Conservation (phyloP, 257 asterid genomes). For the Primulina huaijiensis region DNA sequence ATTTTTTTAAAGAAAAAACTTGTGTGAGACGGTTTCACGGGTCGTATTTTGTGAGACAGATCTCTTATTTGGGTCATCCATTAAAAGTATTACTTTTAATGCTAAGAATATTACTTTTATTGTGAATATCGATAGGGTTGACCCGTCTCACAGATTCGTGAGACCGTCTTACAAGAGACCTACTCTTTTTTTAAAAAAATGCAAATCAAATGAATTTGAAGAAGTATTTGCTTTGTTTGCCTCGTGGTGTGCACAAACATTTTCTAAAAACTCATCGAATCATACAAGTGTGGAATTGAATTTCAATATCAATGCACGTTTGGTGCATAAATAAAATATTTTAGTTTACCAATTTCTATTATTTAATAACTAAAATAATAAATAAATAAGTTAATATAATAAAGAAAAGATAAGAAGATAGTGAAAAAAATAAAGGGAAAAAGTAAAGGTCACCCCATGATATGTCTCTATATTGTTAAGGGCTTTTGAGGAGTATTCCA, state of each 20-base stretch:
- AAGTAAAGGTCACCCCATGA: conserved; percentile 25
- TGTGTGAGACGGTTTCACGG: too few species aligned
- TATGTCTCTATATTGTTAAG: conserved; percentile 13
- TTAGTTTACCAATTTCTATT: background rate
- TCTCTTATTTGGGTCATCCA: too few species aligned
- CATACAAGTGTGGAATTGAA: conserved; percentile 23
- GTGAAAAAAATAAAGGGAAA: background rate
- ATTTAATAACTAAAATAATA: background rate
- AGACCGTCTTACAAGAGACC: too few species aligned
- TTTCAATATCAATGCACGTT: conserved; percentile 28
- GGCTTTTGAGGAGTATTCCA: conserved; percentile 21
- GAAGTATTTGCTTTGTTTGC: background rate
- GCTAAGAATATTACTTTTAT: too few species aligned
- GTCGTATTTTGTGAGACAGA: too few species aligned
- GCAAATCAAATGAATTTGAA: background rate
- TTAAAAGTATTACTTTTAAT: too few species aligned
- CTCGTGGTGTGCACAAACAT: background rate
- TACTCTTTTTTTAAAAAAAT: too few species aligned
- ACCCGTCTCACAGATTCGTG: too few species aligned
- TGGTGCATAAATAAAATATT: conserved; percentile 30
- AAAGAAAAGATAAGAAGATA: background rate
- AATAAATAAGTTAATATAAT: background rate
- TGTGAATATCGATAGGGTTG: too few species aligned
- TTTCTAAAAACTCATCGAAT: background rate
- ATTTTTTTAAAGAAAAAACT: too few species aligned